phyloP scores from a whole-genome alignment of 495 filamentous ascomycete species.

The Corynascus novoguineensis region DNA sequence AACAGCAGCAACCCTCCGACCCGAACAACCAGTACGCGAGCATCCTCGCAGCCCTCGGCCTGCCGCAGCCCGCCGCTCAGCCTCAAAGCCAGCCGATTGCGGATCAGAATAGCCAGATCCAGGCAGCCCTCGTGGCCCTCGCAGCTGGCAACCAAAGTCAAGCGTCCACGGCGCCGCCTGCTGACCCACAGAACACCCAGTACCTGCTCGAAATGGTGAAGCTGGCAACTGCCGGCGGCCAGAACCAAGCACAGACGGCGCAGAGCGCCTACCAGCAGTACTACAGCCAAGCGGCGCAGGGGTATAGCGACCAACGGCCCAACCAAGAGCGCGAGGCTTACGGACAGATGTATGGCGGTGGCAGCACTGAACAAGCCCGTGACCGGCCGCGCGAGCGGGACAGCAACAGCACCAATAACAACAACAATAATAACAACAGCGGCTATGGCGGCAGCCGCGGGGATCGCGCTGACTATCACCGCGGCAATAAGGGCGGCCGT shows the following conservation, averaged over 20 bases:
- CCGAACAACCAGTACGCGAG: constrained; percentile 18
- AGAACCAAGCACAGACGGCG: background rate
- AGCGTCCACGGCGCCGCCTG: background rate
- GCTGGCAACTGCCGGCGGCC: constrained; percentile 16
- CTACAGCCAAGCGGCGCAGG: background rate
- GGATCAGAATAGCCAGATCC: constrained; percentile 18
- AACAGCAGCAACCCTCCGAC: constrained; percentile 17
- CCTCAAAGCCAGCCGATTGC: constrained; percentile 13
- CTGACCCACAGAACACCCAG: constrained; percentile 20
- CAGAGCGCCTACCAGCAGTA: constrained; percentile 4
- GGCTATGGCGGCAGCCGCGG: constrained; percentile 6
- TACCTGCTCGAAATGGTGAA: constrained; percentile 22
- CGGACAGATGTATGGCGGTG: constrained; percentile 8
- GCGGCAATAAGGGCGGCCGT: constrained; percentile 7
- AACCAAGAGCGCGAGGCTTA: constrained; percentile 21
- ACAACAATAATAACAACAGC: too few species aligned
- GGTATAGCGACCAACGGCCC: constrained; percentile 8
- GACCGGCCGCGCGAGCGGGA: constrained; percentile 18
- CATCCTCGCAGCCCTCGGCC: constrained; percentile 23
- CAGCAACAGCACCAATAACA: too few species aligned
- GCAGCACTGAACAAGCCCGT: constrained; percentile 10
- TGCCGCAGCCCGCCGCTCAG: constrained; percentile 13
- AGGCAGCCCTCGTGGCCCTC: constrained; percentile 21
- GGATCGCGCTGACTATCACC: constrained; percentile 22
- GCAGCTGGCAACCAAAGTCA: constrained; percentile 14